phyloP scores from a whole-genome alignment of 306 rosid genomes.

The Cicer judaicum region DNA sequence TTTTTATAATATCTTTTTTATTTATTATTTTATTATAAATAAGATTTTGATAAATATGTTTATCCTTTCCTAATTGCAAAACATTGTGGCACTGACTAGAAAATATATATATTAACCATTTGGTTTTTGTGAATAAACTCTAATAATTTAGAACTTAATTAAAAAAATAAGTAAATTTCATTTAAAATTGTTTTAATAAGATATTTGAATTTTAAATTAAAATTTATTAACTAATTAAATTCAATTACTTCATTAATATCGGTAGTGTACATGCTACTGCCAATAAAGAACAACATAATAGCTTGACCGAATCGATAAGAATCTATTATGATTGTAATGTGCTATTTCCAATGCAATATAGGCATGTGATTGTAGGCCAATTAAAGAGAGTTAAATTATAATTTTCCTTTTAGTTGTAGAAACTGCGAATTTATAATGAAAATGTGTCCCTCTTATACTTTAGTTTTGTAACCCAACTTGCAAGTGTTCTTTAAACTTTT shows the following conservation, averaged over 20 bases:
- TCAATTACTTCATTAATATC: too few relatives aligned
- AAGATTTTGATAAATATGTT: not conserved
- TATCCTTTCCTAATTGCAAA: conserved; percentile 40
- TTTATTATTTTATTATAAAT: too few relatives aligned
- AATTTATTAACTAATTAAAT: too few relatives aligned
- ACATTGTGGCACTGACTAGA: conserved; percentile 33
- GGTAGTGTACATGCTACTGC: too few relatives aligned
- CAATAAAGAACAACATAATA: conserved; percentile 51
- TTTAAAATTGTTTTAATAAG: too few relatives aligned
- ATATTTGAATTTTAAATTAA: too few relatives aligned
- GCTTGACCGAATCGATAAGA: conserved; percentile 62
- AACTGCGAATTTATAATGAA: conserved; percentile 47
- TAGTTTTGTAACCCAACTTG: conserved; percentile 56
- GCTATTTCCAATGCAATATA: conserved; percentile 76
- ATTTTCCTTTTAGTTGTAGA: conserved; percentile 29
- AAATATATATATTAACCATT: too few relatives aligned
- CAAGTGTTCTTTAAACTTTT: conserved; percentile 59
- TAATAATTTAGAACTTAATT: too few relatives aligned
- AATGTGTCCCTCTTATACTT: conserved; percentile 43
- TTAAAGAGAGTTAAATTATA: conserved; percentile 41
- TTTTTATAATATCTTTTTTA: too few relatives aligned
- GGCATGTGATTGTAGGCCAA: conserved; percentile 56
- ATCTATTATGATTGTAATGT: conserved; percentile 53
- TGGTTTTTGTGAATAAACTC: too few relatives aligned
- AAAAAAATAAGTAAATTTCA: too few relatives aligned